phyloP scores from a whole-genome alignment of 805 yeast species.

The Cyberlindnera meyerae region DNA sequence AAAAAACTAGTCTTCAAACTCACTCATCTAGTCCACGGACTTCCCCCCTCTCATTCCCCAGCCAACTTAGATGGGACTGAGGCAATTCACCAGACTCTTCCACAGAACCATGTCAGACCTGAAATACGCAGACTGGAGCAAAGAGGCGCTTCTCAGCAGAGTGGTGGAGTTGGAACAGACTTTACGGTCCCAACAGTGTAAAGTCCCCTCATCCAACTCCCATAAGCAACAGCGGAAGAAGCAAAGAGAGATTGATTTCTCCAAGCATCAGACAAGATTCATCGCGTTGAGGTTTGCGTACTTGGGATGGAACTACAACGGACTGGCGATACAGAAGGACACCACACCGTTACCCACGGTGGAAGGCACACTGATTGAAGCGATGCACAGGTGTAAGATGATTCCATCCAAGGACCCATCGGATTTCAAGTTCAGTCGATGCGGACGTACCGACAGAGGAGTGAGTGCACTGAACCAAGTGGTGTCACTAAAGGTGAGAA shows the following conservation, averaged over 20 bases:
- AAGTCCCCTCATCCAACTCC: no score
- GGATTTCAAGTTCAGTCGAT: constrained; percentile 73
- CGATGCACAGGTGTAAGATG: constrained; percentile 60
- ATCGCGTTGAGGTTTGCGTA: constrained; percentile 84
- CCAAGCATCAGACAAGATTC: constrained; percentile 56
- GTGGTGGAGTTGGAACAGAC: background rate
- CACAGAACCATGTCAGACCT: no score
- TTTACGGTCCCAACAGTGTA: constrained; percentile 4
- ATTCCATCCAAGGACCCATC: constrained; percentile 55
- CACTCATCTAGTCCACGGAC: no score
- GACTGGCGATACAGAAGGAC: constrained; percentile 76
- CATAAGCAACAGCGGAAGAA: constrained; percentile 1
- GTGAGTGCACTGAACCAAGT: constrained; percentile 97
- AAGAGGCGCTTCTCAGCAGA: background rate
- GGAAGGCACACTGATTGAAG: constrained; percentile 70
- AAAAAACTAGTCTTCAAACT: no score
- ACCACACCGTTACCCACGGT: constrained; percentile 81
- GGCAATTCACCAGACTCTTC: no score
- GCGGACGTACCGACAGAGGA: constrained; percentile 96
- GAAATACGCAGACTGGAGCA: no score
- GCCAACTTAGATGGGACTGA: no score
- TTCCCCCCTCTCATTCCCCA: no score
- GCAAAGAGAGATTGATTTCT: constrained; percentile 54
- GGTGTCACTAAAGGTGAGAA: constrained; percentile 71
- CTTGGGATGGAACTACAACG: constrained; percentile 92